Conservation (phyloP, 352 stramenopile species). For the Phytophthora melonis region DNA sequence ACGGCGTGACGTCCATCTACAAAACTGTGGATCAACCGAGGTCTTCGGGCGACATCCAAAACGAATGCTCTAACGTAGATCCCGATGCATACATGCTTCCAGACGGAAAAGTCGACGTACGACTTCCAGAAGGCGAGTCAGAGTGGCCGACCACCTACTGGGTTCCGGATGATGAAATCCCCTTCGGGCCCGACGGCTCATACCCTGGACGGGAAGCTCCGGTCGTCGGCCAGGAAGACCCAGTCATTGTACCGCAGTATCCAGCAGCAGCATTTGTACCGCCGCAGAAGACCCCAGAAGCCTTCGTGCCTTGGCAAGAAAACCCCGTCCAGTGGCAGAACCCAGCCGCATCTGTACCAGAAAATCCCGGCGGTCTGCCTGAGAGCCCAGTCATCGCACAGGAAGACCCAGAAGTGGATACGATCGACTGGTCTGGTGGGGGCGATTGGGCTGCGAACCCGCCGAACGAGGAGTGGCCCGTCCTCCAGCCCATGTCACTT, state of each 20-base stretch:
- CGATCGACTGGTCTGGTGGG: background rate
- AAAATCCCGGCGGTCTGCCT: background rate
- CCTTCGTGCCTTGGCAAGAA: background rate
- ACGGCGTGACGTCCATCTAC: slow-evolving; percentile 53
- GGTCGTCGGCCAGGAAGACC: background rate
- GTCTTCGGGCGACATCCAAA: slow-evolving; percentile 24
- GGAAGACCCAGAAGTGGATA: background rate
- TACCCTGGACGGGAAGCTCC: background rate
- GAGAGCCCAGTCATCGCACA: background rate
- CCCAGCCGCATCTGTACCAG: background rate
- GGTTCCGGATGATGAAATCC: background rate
- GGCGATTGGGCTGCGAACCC: background rate
- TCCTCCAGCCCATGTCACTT: background rate
- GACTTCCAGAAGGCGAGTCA: background rate
- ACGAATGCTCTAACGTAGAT: slow-evolving; percentile 34
- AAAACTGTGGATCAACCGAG: slow-evolving; percentile 48
- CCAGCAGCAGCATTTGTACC: background rate
- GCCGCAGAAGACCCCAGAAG: background rate
- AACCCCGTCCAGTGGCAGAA: background rate
- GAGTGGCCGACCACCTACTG: background rate
- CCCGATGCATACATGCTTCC: background rate
- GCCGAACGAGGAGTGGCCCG: background rate
- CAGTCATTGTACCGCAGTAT: background rate
- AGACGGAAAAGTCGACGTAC: no score
- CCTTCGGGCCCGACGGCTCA: background rate